Evolutionary conservation across 139 green algal species (phyloP).

Genomic region (Chlorella sp.): DNA sequence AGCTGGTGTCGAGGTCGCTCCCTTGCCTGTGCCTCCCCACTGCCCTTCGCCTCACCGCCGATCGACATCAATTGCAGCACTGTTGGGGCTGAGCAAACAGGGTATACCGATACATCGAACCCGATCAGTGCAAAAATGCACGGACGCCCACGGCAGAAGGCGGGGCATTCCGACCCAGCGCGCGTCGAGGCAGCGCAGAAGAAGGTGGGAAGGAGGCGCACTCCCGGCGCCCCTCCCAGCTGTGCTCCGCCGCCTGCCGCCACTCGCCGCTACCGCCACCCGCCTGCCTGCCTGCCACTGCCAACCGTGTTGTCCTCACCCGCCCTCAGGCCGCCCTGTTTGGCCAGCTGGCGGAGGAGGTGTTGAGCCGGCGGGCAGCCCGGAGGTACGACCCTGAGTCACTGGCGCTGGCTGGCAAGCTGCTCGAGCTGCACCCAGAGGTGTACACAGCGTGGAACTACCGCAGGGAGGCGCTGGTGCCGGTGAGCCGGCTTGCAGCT

Average conservation of each 20-base stretch:
- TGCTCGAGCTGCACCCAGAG: conserved; percentile 87
- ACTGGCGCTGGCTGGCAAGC: conserved; percentile 54
- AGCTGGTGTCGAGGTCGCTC: too few species aligned
- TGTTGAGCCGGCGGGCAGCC: conserved; percentile 47
- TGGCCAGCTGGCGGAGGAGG: conserved; percentile 57
- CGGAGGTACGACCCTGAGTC: conserved; percentile 36
- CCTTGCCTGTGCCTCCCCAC: too few species aligned
- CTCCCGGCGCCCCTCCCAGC: background rate
- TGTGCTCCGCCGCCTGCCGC: background rate
- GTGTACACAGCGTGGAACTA: conserved; percentile 95
- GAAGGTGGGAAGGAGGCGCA: conserved; percentile 37
- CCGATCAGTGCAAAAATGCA: conserved; percentile 35
- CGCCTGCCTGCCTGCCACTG: background rate
- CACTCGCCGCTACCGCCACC: conserved; percentile 30
- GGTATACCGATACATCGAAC: too few species aligned
- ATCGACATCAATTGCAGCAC: too few species aligned
- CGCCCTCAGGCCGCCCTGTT: conserved; percentile 54
- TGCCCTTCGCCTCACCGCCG: too few species aligned
- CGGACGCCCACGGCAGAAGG: conserved; percentile 43
- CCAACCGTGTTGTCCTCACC: background rate
- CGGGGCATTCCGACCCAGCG: conserved; percentile 37
- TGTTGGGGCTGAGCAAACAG: too few species aligned
- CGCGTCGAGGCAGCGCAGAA: conserved; percentile 41
- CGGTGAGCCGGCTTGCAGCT: conserved; percentile 1
- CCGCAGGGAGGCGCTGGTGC: conserved; percentile 69